Base-by-base conservation (phyloP, 345 rosid species). In the Citrus trifoliata region DNA sequence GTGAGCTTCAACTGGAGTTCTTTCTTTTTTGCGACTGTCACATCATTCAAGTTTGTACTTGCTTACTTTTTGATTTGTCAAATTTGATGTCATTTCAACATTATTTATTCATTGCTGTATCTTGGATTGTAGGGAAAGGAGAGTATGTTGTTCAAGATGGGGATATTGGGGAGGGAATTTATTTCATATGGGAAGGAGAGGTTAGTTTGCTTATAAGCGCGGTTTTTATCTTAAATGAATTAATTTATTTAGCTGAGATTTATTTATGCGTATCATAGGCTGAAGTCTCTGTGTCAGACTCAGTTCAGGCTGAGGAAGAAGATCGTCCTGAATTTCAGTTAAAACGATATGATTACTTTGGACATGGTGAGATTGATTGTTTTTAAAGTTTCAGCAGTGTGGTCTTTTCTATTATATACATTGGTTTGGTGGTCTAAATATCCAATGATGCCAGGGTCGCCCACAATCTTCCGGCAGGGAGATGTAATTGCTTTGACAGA, bases 111-210 rank as follows among this genome's bases (percentile, higher is more conserved):
- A 0, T 46, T 46, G 5, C 51, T 53, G 58, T 70, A 58, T 79
- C 58, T 77, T 71, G 0, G 73, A n/a, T 63, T 79, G 80, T 84
- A 96, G 99, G 79, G 67, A 79, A 87, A 82, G 98, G 98, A 79
- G 92, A 93, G 77, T 84, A 79, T 81, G 90, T 94, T 74, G 84
- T 89, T 78, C 92, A 88, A 2, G 93, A 85, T 81, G 98, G 92
- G 37, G 94, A 93, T 80, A 67, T 79, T 76, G 94, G 92, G 73
- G 92, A 94, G 80, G 99, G 99, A 73, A 78, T 91, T 71, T 94
- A 89, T 84, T 90, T 96, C 70, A 86, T 96, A 22, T 96, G 94
- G 87, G 89, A 89, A 68, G 99, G 99, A 81, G 94, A 93, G 97
- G 99, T 93, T 76, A 80, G 84, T 80, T 75, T 78, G 72, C 59